A percentile compares a stretch with the other conserved stretches of the same genome.
Conservation (phyloP, 2,329 filamentous ascomycete genomes). For the Penicillium sp. region DNA sequence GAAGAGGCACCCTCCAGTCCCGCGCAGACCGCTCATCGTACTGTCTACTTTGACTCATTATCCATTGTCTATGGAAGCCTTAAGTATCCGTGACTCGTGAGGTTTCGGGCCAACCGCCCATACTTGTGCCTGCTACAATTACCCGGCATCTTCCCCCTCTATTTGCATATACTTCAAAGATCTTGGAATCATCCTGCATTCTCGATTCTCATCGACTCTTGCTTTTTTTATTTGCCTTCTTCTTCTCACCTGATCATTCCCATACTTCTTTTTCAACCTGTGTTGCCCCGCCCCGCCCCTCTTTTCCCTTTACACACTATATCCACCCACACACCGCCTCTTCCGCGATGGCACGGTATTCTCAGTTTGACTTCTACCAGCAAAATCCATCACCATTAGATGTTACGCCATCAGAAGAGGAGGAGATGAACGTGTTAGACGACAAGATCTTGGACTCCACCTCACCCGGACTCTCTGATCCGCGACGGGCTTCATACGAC, state of each 20-base stretch:
- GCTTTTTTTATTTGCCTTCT: neutral
- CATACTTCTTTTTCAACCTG: neutral
- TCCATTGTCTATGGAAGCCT: neutral
- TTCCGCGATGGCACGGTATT: constrained; percentile 45
- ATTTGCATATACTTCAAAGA: neutral
- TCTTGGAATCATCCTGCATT: neutral
- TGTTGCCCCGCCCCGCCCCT: constrained; percentile 7
- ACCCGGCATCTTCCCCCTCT: neutral
- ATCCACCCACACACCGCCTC: constrained; percentile 19
- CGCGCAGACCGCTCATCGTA: constrained; percentile 19
- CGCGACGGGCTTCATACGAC: constrained; percentile 47
- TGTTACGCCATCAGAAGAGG: constrained; percentile 46
- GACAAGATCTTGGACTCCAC: constrained; percentile 53
- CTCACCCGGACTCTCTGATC: constrained; percentile 50
- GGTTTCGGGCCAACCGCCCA: neutral
- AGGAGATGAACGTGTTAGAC: constrained; percentile 55
- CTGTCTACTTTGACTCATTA: constrained; percentile 11
- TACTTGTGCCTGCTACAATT: constrained; percentile 3
- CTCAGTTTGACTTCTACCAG: constrained; percentile 48
- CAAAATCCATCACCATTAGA: constrained; percentile 46
- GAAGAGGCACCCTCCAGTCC: constrained; percentile 9
- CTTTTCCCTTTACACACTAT: neutral
- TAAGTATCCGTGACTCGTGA: neutral
- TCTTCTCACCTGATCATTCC: neutral
- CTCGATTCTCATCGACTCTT: neutral